phyloP scores from a whole-genome alignment of 495 filamentous ascomycete species.

The Immersiella caudata region DNA sequence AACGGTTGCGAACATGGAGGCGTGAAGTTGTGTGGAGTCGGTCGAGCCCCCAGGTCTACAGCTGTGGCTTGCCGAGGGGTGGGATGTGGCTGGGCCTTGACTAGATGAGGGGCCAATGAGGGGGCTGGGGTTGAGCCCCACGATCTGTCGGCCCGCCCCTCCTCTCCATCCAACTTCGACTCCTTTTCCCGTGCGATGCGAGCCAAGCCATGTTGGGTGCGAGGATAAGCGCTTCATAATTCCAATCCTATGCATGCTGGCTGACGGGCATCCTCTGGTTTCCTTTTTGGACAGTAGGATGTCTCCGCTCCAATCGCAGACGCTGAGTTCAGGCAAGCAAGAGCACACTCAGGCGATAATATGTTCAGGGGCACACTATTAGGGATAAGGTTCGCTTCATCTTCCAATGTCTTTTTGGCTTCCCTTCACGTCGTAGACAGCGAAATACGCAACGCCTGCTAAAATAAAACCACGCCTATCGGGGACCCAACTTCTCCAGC shows the following conservation, averaged over 20 bases:
- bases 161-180: neutral
- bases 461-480: slow-evolving; percentile 44
- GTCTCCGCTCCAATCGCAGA: too few species aligned
- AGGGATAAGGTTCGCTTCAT: neutral
- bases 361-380: neutral
- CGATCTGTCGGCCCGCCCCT: neutral
- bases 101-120: neutral
- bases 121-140: neutral
- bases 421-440: neutral
- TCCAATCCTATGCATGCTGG: too few species aligned
- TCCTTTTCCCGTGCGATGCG: neutral
- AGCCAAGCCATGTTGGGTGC: neutral
- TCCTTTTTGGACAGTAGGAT: too few species aligned
- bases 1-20: neutral
- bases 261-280: too few species aligned
- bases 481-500: slow-evolving; percentile 87
- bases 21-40: neutral
- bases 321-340: too few species aligned
- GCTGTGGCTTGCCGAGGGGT: neutral
- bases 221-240: too few species aligned
- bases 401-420: neutral
- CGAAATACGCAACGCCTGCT: slow-evolving; percentile 8
- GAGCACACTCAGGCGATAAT: too few species aligned
- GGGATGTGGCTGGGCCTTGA: neutral
- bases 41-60: neutral